These are phyloP conservation scores for Coemansia guatemalensis DNA, from an alignment of 192 early-diverging fungal species.

Conservation along the genomic window DNA sequence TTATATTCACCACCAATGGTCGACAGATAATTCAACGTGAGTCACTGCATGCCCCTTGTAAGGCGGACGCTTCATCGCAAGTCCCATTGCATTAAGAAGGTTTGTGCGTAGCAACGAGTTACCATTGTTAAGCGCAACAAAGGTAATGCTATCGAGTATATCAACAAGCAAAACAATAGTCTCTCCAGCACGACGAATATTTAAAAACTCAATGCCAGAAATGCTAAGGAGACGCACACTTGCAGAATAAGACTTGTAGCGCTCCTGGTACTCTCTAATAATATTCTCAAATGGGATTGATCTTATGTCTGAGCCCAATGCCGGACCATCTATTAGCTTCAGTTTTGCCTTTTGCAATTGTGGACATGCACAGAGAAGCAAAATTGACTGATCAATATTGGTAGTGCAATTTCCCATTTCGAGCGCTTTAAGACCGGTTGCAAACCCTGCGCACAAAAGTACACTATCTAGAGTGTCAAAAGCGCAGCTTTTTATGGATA, in stretches of 20 bases:
- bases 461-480: neutral
- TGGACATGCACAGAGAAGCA: conserved; percentile 9
- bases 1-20: neutral
- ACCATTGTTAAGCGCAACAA: conserved; percentile 1
- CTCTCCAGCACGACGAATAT: conserved; percentile 15
- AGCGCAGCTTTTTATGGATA: conserved; percentile 2
- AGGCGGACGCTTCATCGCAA: conserved; percentile 8
- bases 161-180: conserved; percentile 19
- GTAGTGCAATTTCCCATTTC: conserved; percentile 8
- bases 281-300: conserved; percentile 5
- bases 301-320: neutral
- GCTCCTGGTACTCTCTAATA: conserved; percentile 10
- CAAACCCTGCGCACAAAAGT: neutral
- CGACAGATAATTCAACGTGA: neutral
- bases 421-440: conserved; percentile 4
- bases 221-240: conserved; percentile 9
- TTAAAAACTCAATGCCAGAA: neutral
- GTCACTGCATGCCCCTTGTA: conserved; percentile 9
- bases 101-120: neutral
- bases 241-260: conserved; percentile 5
- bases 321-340: neutral
- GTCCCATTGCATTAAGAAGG: conserved; percentile 4
- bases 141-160: conserved; percentile 13
- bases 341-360: conserved; percentile 9
- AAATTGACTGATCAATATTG: conserved; percentile 2